phyloP scores from a whole-genome alignment of 306 rosid species.

The Vicia sativa region DNA sequence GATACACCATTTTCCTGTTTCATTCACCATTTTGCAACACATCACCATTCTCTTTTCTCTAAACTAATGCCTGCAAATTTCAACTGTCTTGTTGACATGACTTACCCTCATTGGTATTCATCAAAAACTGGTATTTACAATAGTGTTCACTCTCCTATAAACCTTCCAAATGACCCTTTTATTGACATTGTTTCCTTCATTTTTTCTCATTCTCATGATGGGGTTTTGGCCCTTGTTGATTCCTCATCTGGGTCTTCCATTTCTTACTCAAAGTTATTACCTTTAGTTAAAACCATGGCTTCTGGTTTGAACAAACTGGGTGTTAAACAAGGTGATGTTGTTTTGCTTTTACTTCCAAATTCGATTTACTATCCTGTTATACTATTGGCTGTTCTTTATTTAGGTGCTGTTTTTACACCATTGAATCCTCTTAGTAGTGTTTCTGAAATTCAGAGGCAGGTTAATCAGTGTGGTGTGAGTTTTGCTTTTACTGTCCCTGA shows the following conservation, averaged over 20 bases:
- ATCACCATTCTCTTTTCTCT: neutral
- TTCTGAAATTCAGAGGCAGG: neutral
- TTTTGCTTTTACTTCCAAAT: constrained; percentile 13
- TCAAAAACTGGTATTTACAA: constrained; percentile 16
- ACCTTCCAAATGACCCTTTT: constrained; percentile 6
- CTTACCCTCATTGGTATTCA: constrained; percentile 11
- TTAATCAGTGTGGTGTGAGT: constrained; percentile 1
- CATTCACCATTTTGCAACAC: neutral
- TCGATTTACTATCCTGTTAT: constrained; percentile 12
- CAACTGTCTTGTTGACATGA: neutral
- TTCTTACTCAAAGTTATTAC: constrained; percentile 7
- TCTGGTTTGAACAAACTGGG: neutral
- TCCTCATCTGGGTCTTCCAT: neutral
- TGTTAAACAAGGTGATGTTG: constrained; percentile 18
- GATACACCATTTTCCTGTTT: neutral
- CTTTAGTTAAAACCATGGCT: constrained; percentile 11
- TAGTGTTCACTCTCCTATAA: neutral
- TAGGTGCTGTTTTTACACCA: constrained; percentile 17
- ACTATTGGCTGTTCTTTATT: neutral
- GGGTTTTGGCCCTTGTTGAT: constrained; percentile 2
- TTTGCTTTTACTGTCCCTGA: constrained; percentile 7
- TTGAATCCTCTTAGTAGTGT: constrained; percentile 15
- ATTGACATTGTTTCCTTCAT: constrained; percentile 2
- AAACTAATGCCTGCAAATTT: neutral
- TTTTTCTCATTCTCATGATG: constrained; percentile 11